Base-by-base conservation (phyloP, 305 asterid genomes). In the Fraxinus latifolia region DNA sequence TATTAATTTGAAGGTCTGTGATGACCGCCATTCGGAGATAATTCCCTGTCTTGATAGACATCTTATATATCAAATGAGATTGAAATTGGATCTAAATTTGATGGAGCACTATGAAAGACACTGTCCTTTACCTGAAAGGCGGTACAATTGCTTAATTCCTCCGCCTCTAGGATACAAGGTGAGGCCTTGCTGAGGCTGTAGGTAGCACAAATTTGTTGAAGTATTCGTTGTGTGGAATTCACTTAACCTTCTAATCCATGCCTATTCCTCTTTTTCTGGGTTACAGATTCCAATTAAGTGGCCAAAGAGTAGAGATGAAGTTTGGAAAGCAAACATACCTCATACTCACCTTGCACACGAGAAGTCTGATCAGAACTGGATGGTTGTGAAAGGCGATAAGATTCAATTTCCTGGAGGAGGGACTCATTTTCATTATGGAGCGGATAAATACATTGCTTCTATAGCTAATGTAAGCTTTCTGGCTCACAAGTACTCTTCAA, bases 41-140 rank as follows among this genome's bases (percentile, higher is more conserved):
- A 94, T 94, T 86, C 98, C 97, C 21, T 94, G 98, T 81, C 91
- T 94, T 74, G 98, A 94, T 88, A 86, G 97, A 87, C 83, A 93
- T 90, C 94, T 92, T 85, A 95, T 93, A 83, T 95, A 93, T 83
- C 98, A 95, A 81, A 92, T 88, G 96, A 92, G 97, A 90, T 71
- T 95, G 89, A 95, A 95, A 85, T 85, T 93, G 91, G 97, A 95
- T 87, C 88, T 93, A 44, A 87, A 94, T 60, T 77, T 95, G 85
- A 95, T 95, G 98, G 98, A 95, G 92, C 97, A 95, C 90, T 95
- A 93, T 73, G 98, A 93, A 85, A 88, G 98, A 77, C 98, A 93
- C 88, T 95, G 98, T 87, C 98, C 97, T 36, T 84, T 87, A 87
- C 98, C 96, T 29, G 98, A 95, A 88, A 90, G 97, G 85, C 90